Evolutionary conservation across 257 asterid species (phyloP), one percentile per base, ranked within the genome.

Genomic region (Solanum arcanum): DNA sequence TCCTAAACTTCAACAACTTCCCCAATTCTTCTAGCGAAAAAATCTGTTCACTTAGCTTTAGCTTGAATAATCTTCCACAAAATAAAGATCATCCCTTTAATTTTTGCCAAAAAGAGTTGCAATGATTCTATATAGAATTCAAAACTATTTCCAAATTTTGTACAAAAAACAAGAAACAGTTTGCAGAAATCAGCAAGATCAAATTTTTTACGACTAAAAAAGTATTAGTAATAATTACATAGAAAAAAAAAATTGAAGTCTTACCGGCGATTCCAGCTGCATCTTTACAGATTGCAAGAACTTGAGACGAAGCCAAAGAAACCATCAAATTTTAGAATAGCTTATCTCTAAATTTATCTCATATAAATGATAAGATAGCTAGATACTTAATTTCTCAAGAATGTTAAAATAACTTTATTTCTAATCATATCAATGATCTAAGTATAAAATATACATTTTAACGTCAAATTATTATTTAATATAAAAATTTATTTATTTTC

Each of bases 261-360:
- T 5, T 62, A 92, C 94, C 95, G 66, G 93, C 92, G 46, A 91
- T 74, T 86, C 96, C 95, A 90, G 95, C 95, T 49, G 92, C 93
- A 89, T 90, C 92, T 62, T 91, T 93, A 89, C 91, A 91, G 27
- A 76, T 11, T 84, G 41, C 89, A 66, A 89, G 56, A 52, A 31
- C 29, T 78, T 77, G 89, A 60, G 68, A 33, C 35, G 84, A 81
- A 84, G 35, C 35, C 68, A 86, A 56, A 20, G 83, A 69, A 87
- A 85, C 75, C 92, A 89, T 90, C 88, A 84, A 82, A 41, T 75
- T 12, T 75, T 37, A 1, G 1, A 5, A 37, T 37, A 37, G 39
- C 7, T 37, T 37, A 37, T 1, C 7, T 5, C 7, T 37, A 37
- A 37, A 37, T 37, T 37, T 37, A 37, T 37, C 35, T 37, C 7